Conservation (phyloP, 2,329 filamentous ascomycete species). For the Triangularia verruculosa region DNA sequence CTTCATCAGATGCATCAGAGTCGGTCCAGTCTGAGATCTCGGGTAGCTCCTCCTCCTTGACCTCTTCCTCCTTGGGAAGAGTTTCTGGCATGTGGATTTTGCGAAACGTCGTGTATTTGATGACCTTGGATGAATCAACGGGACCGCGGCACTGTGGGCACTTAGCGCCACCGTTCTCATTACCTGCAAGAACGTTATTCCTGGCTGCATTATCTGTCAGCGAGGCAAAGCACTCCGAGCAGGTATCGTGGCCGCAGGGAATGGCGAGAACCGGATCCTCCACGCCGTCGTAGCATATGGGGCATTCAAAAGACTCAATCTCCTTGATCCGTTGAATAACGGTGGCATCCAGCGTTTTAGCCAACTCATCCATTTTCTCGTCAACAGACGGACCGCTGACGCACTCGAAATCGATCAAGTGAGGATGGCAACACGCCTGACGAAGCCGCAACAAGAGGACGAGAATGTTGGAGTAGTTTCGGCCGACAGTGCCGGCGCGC, state of each 20-base stretch:
- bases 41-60: conserved; percentile 34
- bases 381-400: conserved; percentile 45
- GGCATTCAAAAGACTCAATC: conserved; percentile 68
- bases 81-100: conserved; percentile 64
- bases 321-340: conserved; percentile 65
- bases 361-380: conserved; percentile 40
- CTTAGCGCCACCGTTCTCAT: conserved; percentile 54
- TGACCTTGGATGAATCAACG: conserved; percentile 66
- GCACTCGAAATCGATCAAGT: conserved; percentile 54
- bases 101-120: conserved; percentile 71
- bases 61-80: conserved; percentile 22
- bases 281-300: conserved; percentile 75
- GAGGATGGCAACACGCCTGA: conserved; percentile 76
- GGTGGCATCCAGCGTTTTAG: conserved; percentile 54
- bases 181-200: conserved; percentile 55
- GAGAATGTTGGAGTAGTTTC: conserved; percentile 75
- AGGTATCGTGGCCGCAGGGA: conserved; percentile 80
- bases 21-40: conserved; percentile 20
- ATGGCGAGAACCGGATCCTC: conserved; percentile 74
- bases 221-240: conserved; percentile 70
- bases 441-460: conserved; percentile 77
- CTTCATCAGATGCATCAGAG: conserved; percentile 10
- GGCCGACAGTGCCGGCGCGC: conserved; percentile 62
- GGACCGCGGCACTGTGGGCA: conserved; percentile 74
- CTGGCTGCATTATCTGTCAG: conserved; percentile 60